Evolutionary conservation across 306 rosid species (phyloP), one percentile per base, ranked within the genome.

Genomic region (Bauhinia variegata): DNA sequence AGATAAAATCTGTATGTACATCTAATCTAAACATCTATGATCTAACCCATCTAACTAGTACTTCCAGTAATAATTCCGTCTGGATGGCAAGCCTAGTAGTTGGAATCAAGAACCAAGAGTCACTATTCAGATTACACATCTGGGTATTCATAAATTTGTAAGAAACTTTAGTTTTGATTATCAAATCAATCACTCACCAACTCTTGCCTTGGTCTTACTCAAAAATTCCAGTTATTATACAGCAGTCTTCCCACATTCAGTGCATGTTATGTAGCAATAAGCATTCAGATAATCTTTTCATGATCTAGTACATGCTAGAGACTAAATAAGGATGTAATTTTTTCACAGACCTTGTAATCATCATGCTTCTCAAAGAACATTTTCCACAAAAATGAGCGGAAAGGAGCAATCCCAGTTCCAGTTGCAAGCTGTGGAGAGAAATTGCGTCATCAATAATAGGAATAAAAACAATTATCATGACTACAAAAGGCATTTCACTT

Each of bases 361-460:
- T 89, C 97, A 5, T 93, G 82, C 82, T 93, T 89, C 88, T 93
- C 98, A 5, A 93, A 93, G 74, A 93, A 83, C 91, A 89, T 93
- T 85, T 93, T 93, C 98, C 98, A 93, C 73, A 93, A 80, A 78
- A 83, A 93, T 60, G 98, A 58, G 64, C 98, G 84, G 55, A 93
- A 93, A 50, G 98, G 98, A 65, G 98, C 98, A 37, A 93, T 93
- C 68, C 98, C 98, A 75, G 98, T 93, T 78, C 98, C 98, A 59
- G 98, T 93, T 63, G 76, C 98, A 83, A 93, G 92, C 98, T 93
- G 77, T 49, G 74, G 47, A 50, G 30, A 52, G 55, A 36, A 73
- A 52, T 67, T 51, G 12, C 56, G 65, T 6, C 33, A 70, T 71
- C 54, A 76, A 34, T 14, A 54, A 34, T 48, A 17, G 6, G 65